Conservation (phyloP, 208 protist genomes). For the Borovskyia barvae region DNA sequence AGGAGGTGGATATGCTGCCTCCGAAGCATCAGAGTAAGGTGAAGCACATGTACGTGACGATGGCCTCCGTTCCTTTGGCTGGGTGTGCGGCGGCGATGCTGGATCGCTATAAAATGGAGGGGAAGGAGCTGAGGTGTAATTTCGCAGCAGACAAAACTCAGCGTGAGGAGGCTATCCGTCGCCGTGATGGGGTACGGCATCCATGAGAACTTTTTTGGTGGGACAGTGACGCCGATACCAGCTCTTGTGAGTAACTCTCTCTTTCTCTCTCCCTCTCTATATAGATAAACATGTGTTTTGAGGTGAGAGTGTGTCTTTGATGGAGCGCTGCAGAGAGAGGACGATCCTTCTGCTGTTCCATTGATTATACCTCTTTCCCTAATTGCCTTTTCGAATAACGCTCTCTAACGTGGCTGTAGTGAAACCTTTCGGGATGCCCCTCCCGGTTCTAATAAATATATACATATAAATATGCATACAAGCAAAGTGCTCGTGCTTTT, state of each 20-base stretch:
- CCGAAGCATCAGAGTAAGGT: slow-evolving; percentile 50
- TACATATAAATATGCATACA: too few species aligned
- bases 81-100: slow-evolving; percentile 44
- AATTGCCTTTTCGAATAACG: too few species aligned
- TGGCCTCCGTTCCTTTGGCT: slow-evolving; percentile 56
- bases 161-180: slow-evolving; percentile 65
- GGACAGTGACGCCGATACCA: background rate
- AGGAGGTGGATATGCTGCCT: slow-evolving; percentile 73
- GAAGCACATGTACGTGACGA: slow-evolving; percentile 77
- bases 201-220: background rate
- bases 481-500: too few species aligned
- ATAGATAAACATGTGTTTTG: too few species aligned
- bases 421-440: too few species aligned
- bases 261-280: too few species aligned
- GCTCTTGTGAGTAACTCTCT: background rate
- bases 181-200: slow-evolving; percentile 3
- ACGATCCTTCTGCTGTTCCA: too few species aligned
- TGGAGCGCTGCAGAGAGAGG: too few species aligned
- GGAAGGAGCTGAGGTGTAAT: slow-evolving; percentile 68
- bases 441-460: too few species aligned
- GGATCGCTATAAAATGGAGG: slow-evolving; percentile 53
- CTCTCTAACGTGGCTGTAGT: too few species aligned
- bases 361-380: too few species aligned
- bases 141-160: slow-evolving; percentile 80
- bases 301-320: background rate